phyloP scores from a whole-genome alignment of 495 filamentous ascomycete genomes.

The Neurospora africana region DNA sequence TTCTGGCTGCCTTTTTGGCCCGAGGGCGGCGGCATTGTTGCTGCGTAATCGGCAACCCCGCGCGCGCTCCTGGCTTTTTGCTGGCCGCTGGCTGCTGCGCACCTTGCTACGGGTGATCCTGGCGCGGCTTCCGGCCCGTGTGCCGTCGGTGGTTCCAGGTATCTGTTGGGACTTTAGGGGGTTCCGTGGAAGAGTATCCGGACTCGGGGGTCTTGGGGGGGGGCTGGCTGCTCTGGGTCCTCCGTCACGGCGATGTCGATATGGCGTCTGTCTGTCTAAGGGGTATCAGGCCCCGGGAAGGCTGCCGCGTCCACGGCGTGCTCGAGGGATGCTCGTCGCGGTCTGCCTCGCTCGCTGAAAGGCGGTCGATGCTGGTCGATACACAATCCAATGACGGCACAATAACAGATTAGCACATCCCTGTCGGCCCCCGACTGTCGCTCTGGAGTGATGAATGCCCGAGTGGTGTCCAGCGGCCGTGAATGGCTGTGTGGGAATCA shows the following conservation, averaged over 20 bases:
- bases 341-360: not conserved
- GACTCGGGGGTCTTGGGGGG: not conserved
- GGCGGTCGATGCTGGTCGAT: not conserved
- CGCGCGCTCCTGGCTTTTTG: not conserved
- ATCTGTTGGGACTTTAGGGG: not conserved
- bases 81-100: not conserved
- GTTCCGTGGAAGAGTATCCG: not conserved
- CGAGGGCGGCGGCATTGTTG: conserved; percentile 39
- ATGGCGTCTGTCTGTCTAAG: not conserved
- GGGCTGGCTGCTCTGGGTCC: not conserved
- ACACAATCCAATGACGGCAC: not conserved
- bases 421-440: not conserved
- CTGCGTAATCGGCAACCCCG: not conserved
- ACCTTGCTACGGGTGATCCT: not conserved
- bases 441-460: not conserved
- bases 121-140: not conserved
- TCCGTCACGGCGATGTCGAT: not conserved
- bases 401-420: not conserved
- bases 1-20: conserved; percentile 63
- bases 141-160: not conserved
- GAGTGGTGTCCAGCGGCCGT: not conserved
- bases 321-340: not conserved
- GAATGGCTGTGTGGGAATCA: not conserved
- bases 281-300: not conserved
- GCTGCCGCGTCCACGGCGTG: not conserved